These are phyloP conservation scores for Fusarium musae DNA, from an alignment of 2,329 filamentous ascomycete species.

Conservation along the genomic window DNA sequence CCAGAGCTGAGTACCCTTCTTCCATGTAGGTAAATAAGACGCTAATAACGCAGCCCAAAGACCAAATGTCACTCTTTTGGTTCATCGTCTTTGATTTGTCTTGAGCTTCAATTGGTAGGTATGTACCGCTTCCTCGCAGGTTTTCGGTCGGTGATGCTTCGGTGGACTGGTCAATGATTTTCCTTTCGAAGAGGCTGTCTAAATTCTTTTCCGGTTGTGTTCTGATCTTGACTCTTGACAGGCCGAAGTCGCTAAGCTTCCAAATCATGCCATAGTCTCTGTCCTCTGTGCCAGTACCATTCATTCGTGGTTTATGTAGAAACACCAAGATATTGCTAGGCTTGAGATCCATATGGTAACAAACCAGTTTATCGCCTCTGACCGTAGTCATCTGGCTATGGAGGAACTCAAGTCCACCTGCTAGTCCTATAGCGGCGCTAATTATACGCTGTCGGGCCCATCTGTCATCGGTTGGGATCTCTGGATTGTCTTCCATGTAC, in stretches of 20 bases:
- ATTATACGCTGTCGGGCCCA: background rate
- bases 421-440: background rate
- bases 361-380: background rate
- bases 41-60: background rate
- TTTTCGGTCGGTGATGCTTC: background rate
- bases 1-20: background rate
- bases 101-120: background rate
- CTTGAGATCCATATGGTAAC: background rate
- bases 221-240: background rate
- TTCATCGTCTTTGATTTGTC: background rate
- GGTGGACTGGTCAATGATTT: background rate
- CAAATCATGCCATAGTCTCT: background rate
- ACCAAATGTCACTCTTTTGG: background rate
- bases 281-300: background rate
- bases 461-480: background rate
- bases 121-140: background rate
- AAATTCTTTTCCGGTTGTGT: background rate
- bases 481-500: background rate
- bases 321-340: background rate
- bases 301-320: rapidly evolving
- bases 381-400: background rate
- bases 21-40: background rate
- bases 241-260: background rate
- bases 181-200: background rate
- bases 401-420: background rate